Base-by-base conservation (phyloP, 2,329 filamentous ascomycete genomes). In the Penicillium griseofulvum region DNA sequence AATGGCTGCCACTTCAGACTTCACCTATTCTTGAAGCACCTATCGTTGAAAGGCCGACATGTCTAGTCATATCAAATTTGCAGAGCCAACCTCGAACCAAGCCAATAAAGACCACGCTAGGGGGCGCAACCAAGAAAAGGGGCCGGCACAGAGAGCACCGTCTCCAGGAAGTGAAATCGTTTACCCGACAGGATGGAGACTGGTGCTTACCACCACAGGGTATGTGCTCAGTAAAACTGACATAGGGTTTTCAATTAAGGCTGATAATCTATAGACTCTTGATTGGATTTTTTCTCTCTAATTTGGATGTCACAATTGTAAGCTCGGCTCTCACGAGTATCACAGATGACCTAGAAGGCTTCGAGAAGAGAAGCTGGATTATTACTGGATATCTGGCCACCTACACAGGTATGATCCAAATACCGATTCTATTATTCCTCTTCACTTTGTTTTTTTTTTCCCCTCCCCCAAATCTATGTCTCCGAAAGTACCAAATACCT, bases 261-360 rank as follows among this genome's bases (percentile, higher is more conserved):
- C 19, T 41, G n/a, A 47, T 22, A 3, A 37, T 37, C 7, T 24
- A 44, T n/a, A 65, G 71, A 28, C 58, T 67, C 17, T 48, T 69
- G 45, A 63, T 67, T 49, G 54, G 66, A 9, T 65, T 68, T 45
- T 73, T 69, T 36, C 61, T 73, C 14, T 65, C 67, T 16, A 71
- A 69, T 43, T 31, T 74, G 19, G 68, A 74, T 53, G 60, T 68
- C n/a, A 67, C 70, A 4, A 68, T 74, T 26, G 69, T 71, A 4
- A 73, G 70, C 56, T 73, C 71, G 1, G 65, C 71, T 5, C 59
- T 75, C 1, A 58, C 73, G 4, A 59, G 61, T 19, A 74, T 74
- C 45, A 71, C 68, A 3, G 63, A 73, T 56, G 62, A 65, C 10
- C 46, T 75, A 6, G 56, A 68, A 17, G 67, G 68, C 7, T 74